phyloP scores from a whole-genome alignment of 108 stramenopile genomes.

The Fragilaria crotonensis region DNA sequence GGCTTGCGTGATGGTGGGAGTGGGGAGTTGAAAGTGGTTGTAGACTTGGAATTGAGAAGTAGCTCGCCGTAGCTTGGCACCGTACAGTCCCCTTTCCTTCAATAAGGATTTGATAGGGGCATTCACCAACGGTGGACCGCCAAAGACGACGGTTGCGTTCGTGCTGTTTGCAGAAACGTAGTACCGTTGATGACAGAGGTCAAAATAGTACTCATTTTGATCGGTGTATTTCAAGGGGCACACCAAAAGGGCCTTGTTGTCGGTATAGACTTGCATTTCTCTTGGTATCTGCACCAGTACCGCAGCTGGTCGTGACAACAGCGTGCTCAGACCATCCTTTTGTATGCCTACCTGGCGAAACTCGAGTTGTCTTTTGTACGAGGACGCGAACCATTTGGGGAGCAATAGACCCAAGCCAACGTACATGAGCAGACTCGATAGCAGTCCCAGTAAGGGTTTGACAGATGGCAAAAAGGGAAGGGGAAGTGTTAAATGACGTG shows the following conservation, averaged over 20 bases:
- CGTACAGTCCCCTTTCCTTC: slow-evolving; percentile 6
- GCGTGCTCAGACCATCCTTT: slow-evolving; percentile 7
- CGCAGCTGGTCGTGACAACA: no score
- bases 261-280: slow-evolving; percentile 8
- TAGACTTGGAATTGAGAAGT: slow-evolving; percentile 38
- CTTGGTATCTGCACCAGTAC: slow-evolving; percentile 1
- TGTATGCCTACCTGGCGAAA: slow-evolving; percentile 17
- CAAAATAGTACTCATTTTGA: background rate
- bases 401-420: slow-evolving; percentile 33
- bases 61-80: slow-evolving; percentile 26
- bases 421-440: slow-evolving; percentile 21
- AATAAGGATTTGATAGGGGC: slow-evolving; percentile 20
- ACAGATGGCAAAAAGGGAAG: slow-evolving; percentile 37
- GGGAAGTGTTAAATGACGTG: slow-evolving; percentile 25
- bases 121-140: slow-evolving; percentile 33
- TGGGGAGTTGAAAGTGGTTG: slow-evolving; percentile 27
- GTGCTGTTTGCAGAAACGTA: slow-evolving; percentile 30
- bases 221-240: slow-evolving; percentile 8
- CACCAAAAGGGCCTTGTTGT: slow-evolving; percentile 17
- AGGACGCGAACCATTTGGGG: slow-evolving; percentile 38
- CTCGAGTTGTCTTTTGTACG: slow-evolving; percentile 1
- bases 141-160: slow-evolving; percentile 18
- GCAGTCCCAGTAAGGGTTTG: slow-evolving; percentile 31
- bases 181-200: slow-evolving; percentile 27
- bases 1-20: slow-evolving; percentile 37